phyloP scores from a whole-genome alignment of 2,329 filamentous ascomycete species.

The Fusarium sp. region DNA sequence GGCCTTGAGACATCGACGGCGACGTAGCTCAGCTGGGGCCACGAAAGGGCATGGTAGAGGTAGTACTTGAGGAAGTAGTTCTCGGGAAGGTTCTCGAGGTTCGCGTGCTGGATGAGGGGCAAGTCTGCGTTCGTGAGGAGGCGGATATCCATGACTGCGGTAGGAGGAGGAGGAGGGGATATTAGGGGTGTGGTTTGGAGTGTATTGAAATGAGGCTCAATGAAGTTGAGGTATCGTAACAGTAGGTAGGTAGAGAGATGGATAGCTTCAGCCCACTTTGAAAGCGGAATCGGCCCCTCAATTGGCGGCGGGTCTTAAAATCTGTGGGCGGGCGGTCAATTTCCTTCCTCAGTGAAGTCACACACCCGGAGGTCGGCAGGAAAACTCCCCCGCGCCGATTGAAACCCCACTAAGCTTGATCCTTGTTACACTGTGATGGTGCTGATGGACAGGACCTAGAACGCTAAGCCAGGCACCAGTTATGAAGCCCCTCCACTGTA shows the following conservation, averaged over 20 bases:
- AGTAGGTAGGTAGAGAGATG: background rate
- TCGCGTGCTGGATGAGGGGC: slow-evolving; percentile 94
- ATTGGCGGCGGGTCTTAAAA: slow-evolving; percentile 21
- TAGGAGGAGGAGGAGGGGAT: background rate
- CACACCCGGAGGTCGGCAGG: slow-evolving; percentile 23
- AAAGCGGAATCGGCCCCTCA: slow-evolving; percentile 32
- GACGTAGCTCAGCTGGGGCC: slow-evolving; percentile 97
- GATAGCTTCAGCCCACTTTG: slow-evolving; percentile 35
- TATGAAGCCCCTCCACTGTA: slow-evolving; percentile 25
- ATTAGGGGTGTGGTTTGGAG: background rate
- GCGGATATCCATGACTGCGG: slow-evolving; percentile 84
- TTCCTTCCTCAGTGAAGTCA: background rate
- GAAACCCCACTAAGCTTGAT: slow-evolving; percentile 11
- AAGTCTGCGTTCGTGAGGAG: slow-evolving; percentile 86
- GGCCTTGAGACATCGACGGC: slow-evolving; percentile 91
- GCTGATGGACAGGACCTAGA: slow-evolving; percentile 9
- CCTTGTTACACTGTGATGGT: slow-evolving; percentile 1
- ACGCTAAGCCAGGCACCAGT: slow-evolving; percentile 27
- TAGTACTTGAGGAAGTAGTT: slow-evolving; percentile 99
- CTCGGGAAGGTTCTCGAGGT: slow-evolving; percentile 98
- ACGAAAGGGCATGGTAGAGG: slow-evolving; percentile 97
- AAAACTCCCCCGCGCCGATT: slow-evolving; percentile 21
- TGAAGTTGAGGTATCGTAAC: slow-evolving; percentile 2
- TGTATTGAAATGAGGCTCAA: slow-evolving; percentile 22
- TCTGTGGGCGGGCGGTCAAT: slow-evolving; percentile 26